phyloP scores from a whole-genome alignment of 192 early-diverging fungal genomes.

The Glomus cerebriforme region DNA sequence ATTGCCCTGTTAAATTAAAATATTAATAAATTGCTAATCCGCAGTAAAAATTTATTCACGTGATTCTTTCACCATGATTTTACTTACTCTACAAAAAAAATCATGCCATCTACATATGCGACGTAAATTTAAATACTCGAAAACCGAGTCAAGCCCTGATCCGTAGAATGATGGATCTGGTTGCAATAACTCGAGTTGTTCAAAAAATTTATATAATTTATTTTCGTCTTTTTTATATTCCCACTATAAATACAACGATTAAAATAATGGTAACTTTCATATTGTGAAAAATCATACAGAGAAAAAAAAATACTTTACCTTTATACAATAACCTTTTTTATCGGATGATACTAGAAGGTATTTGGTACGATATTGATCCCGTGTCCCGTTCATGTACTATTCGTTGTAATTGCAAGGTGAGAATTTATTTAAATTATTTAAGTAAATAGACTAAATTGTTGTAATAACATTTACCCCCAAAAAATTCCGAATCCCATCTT shows the following conservation, averaged over 20 bases:
- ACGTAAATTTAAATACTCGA: conserved; percentile 1
- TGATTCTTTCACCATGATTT: neutral
- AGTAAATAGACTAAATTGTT: too few species aligned
- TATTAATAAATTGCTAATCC: neutral
- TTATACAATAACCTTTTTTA: neutral
- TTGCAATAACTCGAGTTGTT: conserved; percentile 14
- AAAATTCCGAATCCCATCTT: conserved; percentile 8
- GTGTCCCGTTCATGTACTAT: conserved; percentile 6
- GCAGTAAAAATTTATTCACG: neutral
- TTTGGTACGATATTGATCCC: conserved; percentile 1
- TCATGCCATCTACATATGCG: neutral
- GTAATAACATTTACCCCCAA: neutral
- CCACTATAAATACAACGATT: neutral
- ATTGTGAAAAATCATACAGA: neutral
- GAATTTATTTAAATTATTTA: neutral
- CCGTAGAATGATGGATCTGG: conserved; percentile 1
- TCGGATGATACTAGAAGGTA: neutral
- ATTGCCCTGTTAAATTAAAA: neutral
- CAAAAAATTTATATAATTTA: conserved; percentile 12
- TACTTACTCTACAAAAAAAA: conserved; percentile 9
- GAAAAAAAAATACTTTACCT: neutral
- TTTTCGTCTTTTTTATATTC: neutral
- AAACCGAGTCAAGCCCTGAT: neutral
- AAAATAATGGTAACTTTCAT: neutral
- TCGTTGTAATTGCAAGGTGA: neutral